These are phyloP conservation scores for Acrodontium crateriforme DNA, from an alignment of 2,329 filamentous ascomycete genomes.

Conservation along the genomic window DNA sequence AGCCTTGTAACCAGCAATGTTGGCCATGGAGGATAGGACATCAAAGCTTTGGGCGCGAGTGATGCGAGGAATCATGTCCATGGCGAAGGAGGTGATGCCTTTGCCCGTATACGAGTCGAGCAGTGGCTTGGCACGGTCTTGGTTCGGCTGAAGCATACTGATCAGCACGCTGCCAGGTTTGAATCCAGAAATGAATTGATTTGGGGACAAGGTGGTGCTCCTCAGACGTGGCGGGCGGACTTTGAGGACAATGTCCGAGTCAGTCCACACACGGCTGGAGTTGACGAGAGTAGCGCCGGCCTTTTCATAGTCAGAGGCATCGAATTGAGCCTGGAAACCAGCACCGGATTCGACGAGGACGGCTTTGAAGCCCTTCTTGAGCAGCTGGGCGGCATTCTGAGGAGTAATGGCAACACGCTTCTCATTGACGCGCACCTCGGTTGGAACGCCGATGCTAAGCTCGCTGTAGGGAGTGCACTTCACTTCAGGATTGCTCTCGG, in stretches of 20 bases:
- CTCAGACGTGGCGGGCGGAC: constrained; percentile 58
- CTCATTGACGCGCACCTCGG: constrained; percentile 65
- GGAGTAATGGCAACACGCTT: constrained; percentile 75
- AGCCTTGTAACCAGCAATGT: constrained; percentile 87
- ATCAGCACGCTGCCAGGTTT: constrained; percentile 60
- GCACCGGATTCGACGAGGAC: constrained; percentile 70
- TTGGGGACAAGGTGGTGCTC: constrained; percentile 24
- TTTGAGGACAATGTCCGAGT: constrained; percentile 70
- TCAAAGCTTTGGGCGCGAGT: constrained; percentile 82
- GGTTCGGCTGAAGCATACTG: constrained; percentile 62
- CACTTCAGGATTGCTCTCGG: constrained; percentile 10
- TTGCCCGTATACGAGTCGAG: constrained; percentile 59
- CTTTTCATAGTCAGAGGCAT: constrained; percentile 60
- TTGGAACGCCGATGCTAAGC: constrained; percentile 65
- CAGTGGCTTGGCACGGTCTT: constrained; percentile 58
- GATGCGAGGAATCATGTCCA: constrained; percentile 87
- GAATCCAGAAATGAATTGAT: constrained; percentile 55
- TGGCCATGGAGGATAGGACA: constrained; percentile 80
- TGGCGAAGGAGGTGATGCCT: constrained; percentile 67
- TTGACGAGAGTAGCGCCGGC: constrained; percentile 69
- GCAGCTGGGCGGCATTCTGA: constrained; percentile 63
- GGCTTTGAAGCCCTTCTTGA: constrained; percentile 72
- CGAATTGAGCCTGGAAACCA: constrained; percentile 63
- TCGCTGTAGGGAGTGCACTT: constrained; percentile 47
- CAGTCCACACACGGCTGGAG: constrained; percentile 53